A percentile compares a stretch with the other conserved stretches of the same genome.
phyloP scores from a whole-genome alignment of 2,329 filamentous ascomycete species.

The Phaeosphaeria sp. region DNA sequence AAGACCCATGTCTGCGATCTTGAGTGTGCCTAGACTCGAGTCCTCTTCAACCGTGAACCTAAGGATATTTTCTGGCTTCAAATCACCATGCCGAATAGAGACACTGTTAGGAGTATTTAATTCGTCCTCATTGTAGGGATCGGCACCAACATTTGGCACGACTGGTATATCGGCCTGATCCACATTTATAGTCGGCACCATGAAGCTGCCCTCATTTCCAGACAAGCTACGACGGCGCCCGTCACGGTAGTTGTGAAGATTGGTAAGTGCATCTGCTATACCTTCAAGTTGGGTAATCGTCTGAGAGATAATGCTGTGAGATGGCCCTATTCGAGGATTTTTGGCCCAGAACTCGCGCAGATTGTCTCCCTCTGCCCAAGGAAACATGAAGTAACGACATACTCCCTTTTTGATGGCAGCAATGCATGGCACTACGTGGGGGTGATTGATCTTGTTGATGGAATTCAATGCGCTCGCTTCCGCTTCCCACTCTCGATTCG shows the following conservation, averaged over 20 bases:
- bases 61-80: conserved; percentile 34
- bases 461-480: conserved; percentile 12
- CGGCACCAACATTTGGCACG: not conserved
- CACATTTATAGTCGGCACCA: not conserved
- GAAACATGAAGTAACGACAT: conserved; percentile 26
- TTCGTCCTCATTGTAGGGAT: not conserved
- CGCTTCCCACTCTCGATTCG: conserved; percentile 10
- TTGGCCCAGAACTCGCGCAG: conserved; percentile 17
- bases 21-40: conserved; percentile 10
- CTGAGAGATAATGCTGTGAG: not conserved
- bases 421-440: conserved; percentile 16
- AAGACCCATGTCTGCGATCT: conserved; percentile 22
- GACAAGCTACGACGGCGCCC: not conserved
- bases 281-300: conserved; percentile 15
- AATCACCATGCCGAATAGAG: conserved; percentile 23
- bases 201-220: not conserved
- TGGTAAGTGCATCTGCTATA: conserved; percentile 17
- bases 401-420: conserved; percentile 17
- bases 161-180: not conserved
- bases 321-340: conserved; percentile 1
- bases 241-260: conserved; percentile 9
- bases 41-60: conserved; percentile 2
- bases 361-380: conserved; percentile 22
- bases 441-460: conserved; percentile 17
- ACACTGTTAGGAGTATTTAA: not conserved